Evolutionary conservation across 768 basidiomycete genomes (phyloP), one percentile per base, ranked within the genome.

Genomic region (Suillus tomentosus): DNA sequence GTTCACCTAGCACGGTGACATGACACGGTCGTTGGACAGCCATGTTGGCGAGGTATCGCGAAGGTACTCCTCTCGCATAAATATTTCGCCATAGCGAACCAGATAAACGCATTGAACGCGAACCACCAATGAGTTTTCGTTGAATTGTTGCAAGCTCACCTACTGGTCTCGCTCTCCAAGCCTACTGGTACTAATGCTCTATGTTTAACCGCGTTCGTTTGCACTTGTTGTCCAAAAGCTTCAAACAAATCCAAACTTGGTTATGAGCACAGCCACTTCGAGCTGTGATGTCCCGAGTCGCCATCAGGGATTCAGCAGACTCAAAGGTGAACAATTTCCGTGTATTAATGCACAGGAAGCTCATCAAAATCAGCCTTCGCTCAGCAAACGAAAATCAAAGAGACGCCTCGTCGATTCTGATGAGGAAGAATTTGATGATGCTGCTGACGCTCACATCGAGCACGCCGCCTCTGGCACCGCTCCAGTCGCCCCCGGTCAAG

Each of bases 381-480:
- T 67, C 39, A 56, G 65, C 67, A 24, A 65, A 57, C 72, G 68
- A 60, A 75, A 66, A 60, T 31, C 27, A 27, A 75, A 77, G 40
- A 74, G 74, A 2, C 67, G 64, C 34, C 62, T 76, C 14, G 53
- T 75, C 48, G 80, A 61, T 80, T 84, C 68, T 71, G 77, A 77
- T 36, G 71, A 74, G 43, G 78, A 78, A 13, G 73, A 68, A 36
- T 70, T 72, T 19, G 72, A 75, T 19, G 74, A 69, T 47, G 65
- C 15, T 34, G 78, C 90, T 50, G 89, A 90, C 72, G 84, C 82
- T n/a, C 84, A 82, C 64, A 85, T 91, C 80, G 82, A 89, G 68
- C 39, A 47, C 19, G 11, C 17, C 24, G 24, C 22, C 39, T 14
- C 50, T 9, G 24, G 50, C 24, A 40, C 37, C n/a, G 24, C 56